phyloP scores from a whole-genome alignment of 2,329 filamentous ascomycete species.

The Ascochyta rabiei region DNA sequence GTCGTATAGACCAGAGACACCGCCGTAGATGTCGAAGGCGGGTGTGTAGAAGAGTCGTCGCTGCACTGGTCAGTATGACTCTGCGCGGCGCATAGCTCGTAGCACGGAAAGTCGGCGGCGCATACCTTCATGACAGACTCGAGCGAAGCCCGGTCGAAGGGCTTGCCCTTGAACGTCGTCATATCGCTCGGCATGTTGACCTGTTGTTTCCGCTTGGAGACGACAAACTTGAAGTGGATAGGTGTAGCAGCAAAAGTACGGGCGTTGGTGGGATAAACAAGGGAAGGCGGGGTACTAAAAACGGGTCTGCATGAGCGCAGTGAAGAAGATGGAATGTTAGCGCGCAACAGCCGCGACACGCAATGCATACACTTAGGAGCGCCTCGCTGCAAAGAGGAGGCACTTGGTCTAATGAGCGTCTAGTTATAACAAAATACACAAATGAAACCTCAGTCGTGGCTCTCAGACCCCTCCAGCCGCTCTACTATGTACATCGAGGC shows the following conservation, averaged over 20 bases:
- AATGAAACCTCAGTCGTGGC: slow-evolving; percentile 11
- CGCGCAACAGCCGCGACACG: slow-evolving; percentile 48
- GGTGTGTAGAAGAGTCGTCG: slow-evolving; percentile 81
- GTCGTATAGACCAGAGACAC: slow-evolving; percentile 87
- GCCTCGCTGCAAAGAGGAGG: slow-evolving; percentile 34
- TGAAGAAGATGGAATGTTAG: slow-evolving; percentile 37
- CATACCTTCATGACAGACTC: slow-evolving; percentile 87
- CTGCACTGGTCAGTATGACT: slow-evolving; percentile 38
- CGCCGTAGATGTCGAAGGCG: slow-evolving; percentile 92
- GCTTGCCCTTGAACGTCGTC: slow-evolving; percentile 75
- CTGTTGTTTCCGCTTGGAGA: slow-evolving; percentile 37
- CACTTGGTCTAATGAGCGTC: slow-evolving; percentile 20
- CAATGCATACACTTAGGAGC: slow-evolving; percentile 47
- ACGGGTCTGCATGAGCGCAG: slow-evolving; percentile 30
- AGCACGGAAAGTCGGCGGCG: slow-evolving; percentile 48
- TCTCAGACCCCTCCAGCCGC: background rate
- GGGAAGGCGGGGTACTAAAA: slow-evolving; percentile 42
- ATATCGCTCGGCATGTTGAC: slow-evolving; percentile 42
- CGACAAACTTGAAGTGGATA: slow-evolving; percentile 35
- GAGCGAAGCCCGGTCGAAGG: slow-evolving; percentile 80
- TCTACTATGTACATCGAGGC: background rate
- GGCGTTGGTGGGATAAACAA: slow-evolving; percentile 37
- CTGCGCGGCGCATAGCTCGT: slow-evolving; percentile 8
- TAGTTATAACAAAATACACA: slow-evolving; percentile 25
- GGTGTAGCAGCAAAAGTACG: slow-evolving; percentile 43